Percentiles rank a stretch among this genome's conserved stretches.
These are phyloP conservation scores for Colletotrichum sansevieriae DNA, from an alignment of 2,329 filamentous ascomycete species.

Conservation along the genomic window DNA sequence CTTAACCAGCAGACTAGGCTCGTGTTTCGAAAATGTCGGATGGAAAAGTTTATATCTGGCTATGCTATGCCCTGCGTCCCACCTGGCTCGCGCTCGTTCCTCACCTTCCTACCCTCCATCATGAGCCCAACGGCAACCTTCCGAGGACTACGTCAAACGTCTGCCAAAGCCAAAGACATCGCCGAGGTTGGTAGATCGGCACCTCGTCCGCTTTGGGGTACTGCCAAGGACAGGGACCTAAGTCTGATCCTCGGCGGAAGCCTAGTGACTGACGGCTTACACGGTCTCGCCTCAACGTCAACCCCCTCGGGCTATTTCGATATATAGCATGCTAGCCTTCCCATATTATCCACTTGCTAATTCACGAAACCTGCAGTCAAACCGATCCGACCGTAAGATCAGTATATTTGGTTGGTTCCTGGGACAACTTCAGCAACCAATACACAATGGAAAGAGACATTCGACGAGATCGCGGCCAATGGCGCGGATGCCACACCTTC, in stretches of 20 bases:
- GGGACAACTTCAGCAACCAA: slow-evolving; percentile 89
- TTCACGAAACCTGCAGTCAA: slow-evolving; percentile 59
- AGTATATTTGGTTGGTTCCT: slow-evolving; percentile 88
- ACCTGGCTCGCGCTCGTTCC: slow-evolving; percentile 38
- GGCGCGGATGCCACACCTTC: slow-evolving; percentile 90
- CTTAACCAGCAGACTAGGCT: slow-evolving; percentile 37
- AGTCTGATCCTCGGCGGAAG: slow-evolving; percentile 30
- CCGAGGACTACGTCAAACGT: slow-evolving; percentile 39
- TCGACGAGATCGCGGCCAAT: slow-evolving; percentile 80
- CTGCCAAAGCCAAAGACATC: slow-evolving; percentile 34
- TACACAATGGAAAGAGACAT: slow-evolving; percentile 87
- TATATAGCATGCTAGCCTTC: slow-evolving; percentile 21
- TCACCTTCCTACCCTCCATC: slow-evolving; percentile 25
- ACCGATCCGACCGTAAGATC: slow-evolving; percentile 72
- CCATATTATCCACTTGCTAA: slow-evolving; percentile 44
- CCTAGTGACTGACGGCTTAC: slow-evolving; percentile 39
- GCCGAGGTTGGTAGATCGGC: slow-evolving; percentile 27
- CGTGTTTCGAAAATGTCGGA: slow-evolving; percentile 40
- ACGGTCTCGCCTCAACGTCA: slow-evolving; percentile 31
- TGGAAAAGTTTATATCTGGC: slow-evolving; percentile 38
- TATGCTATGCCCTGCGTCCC: slow-evolving; percentile 36
- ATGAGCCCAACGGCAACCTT: slow-evolving; percentile 35
- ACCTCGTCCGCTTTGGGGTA: slow-evolving; percentile 26
- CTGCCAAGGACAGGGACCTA: slow-evolving; percentile 22
- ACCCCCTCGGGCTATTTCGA: slow-evolving; percentile 18